These are phyloP conservation scores for Chiua virens DNA, from an alignment of 768 basidiomycete species.

Conservation along the genomic window DNA sequence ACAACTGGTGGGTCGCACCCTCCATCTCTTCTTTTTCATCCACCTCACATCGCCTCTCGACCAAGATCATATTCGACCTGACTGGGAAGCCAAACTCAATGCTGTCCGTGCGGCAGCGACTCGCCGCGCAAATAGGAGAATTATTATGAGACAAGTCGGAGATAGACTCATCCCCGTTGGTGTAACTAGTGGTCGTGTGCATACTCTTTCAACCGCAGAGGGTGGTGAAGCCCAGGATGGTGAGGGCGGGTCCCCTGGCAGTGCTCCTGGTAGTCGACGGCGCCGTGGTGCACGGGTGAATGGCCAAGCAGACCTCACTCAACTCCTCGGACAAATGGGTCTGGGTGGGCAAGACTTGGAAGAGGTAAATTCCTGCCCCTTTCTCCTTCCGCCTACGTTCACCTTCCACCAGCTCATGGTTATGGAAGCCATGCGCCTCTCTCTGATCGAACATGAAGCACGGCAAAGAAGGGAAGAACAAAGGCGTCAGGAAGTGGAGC, in stretches of 20 bases:
- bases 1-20: constrained; percentile 65
- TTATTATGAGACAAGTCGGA: constrained; percentile 98
- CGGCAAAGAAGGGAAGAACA: constrained; percentile 80
- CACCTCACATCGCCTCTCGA: constrained; percentile 5
- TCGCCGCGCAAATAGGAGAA: constrained; percentile 92
- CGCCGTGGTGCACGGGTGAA: constrained; percentile 55
- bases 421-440: constrained; percentile 98
- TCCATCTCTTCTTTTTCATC: constrained; percentile 1
- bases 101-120: constrained; percentile 93
- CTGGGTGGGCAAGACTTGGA: constrained; percentile 87
- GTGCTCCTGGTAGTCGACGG: constrained; percentile 50
- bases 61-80: constrained; percentile 92
- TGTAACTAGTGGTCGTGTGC: constrained; percentile 85
- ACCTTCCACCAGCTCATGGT: constrained; percentile 75
- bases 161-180: constrained; percentile 97
- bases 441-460: constrained; percentile 92
- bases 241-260: constrained; percentile 32
- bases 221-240: constrained; percentile 41
- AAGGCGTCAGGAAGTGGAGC: constrained; percentile 51
- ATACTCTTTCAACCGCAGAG: constrained; percentile 61
- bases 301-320: constrained; percentile 59
- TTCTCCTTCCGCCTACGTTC: constrained; percentile 12
- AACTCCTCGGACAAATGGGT: constrained; percentile 59
- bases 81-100: constrained; percentile 96
- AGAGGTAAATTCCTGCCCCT: constrained; percentile 60